Base-by-base conservation (phyloP, 257 asterid species). In the Linaria vulgaris region DNA sequence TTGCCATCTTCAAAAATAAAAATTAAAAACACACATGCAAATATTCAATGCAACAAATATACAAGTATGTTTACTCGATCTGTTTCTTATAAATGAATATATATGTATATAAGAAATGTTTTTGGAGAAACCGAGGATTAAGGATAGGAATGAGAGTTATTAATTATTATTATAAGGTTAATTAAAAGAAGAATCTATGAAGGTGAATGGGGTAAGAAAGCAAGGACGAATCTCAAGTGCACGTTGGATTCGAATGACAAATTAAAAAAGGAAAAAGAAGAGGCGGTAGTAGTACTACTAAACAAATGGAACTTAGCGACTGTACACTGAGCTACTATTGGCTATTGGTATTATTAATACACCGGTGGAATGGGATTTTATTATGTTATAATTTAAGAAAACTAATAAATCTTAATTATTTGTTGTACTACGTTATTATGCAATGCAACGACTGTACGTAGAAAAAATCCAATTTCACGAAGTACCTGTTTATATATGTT, bases 161-260 rank as follows among this genome's bases (percentile, higher is more conserved):
- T 25, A 27, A 30, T 22, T 59, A 27, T n/a, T 27, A 27, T 68
- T n/a, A n/a, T n/a, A n/a, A 60, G 56, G 14, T 55, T 6, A 62
- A n/a, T n/a, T n/a, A n/a, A n/a, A n/a, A n/a, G n/a, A 65, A 68
- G 76, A 74, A 70, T 73, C 75, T 70, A 11, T 34, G 52, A 21
- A 21, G 6, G 6, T 12, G 16, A 4, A 56, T n/a, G 20, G 43
- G 39, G 19, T 9, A 56, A n/a, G 49, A 62, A 74, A 74, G 77
- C 22, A 59, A 61, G 57, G 59, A 38, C 79, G 86, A 80, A 80
- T 80, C 81, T 80, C 59, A 70, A 77, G 74, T 74, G 83, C 83
- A 73, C 79, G 79, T 77, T 72, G 37, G 56, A 46, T 65, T 56
- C 71, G 24, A 30, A n/a, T n/a, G n/a, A n/a, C n/a, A n/a, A n/a